These are phyloP conservation scores for Sphaerulina musiva DNA, from an alignment of 2,329 filamentous ascomycete species.

Conservation along the genomic window DNA sequence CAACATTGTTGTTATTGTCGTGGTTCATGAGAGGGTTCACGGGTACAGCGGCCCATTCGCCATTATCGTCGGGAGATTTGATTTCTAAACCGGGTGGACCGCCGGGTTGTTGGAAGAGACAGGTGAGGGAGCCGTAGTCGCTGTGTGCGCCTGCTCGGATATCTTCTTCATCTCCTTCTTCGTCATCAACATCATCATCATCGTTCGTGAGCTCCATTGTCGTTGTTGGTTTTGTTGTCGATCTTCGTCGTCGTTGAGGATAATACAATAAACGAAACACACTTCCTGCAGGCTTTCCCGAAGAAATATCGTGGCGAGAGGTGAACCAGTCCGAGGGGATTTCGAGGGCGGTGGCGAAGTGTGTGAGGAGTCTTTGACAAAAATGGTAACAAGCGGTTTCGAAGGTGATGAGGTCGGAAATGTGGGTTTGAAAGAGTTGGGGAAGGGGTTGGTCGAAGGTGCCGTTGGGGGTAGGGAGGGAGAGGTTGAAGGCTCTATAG, in stretches of 20 bases:
- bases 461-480: slow-evolving; percentile 58
- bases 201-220: slow-evolving; percentile 7
- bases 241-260: slow-evolving; percentile 12
- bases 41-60: slow-evolving; percentile 41
- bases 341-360: slow-evolving; percentile 69
- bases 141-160: slow-evolving; percentile 87
- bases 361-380: slow-evolving; percentile 63
- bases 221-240: no score
- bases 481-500: slow-evolving; percentile 81
- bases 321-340: slow-evolving; percentile 53
- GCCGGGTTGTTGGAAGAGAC: slow-evolving; percentile 76
- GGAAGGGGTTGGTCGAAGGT: slow-evolving; percentile 75
- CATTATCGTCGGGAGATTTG: slow-evolving; percentile 44
- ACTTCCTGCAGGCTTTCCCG: slow-evolving; percentile 38
- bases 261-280: slow-evolving; percentile 50
- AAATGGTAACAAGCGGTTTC: slow-evolving; percentile 63
- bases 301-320: slow-evolving; percentile 50
- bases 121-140: slow-evolving; percentile 66
- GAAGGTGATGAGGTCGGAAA: slow-evolving; percentile 60
- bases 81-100: slow-evolving; percentile 79
- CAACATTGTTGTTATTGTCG: not conserved
- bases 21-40: slow-evolving; percentile 34
- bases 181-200: slow-evolving; percentile 56
- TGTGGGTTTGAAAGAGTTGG: slow-evolving; percentile 52
- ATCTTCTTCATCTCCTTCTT: slow-evolving; percentile 41